Base-by-base conservation (phyloP, 73 alveolate species). In the Durusdinium trenchii region DNA sequence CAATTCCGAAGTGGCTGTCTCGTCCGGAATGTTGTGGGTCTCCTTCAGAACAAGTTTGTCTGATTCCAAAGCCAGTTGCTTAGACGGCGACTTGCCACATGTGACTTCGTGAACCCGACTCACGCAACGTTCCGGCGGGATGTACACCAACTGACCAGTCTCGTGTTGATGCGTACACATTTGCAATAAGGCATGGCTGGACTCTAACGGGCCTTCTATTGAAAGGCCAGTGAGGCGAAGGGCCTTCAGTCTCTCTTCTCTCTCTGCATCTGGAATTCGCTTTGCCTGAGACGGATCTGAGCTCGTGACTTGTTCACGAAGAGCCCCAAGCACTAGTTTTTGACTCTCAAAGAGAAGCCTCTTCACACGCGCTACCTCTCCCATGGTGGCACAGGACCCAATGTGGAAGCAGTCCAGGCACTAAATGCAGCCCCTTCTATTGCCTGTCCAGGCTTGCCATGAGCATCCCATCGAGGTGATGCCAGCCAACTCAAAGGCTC, bases 21-120 rank as follows among this genome's bases (percentile, higher is more conserved):
- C 54, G 0, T 18, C 50, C 12, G 54, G 38, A 30, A 40, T n/a
- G 2, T 76, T 57, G 1, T 76, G 52, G 0, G n/a, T n/a, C 6
- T 76, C 87, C 57, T 76, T 76, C 60, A 76, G 16, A n/a, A 76
- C n/a, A 30, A 76, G 10, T 20, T n/a, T 38, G 87, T 45, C 54
- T 6, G 50, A 45, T 1, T 76, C 87, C 1, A 76, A 38, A 1
- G 35, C 87, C 60, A 76, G 32, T 40, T 76, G 87, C 6, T 45
- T 38, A 5, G 36, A 1, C 14, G 87, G 54, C 2, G 12, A 2
- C 87, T 76, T 76, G n/a, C 30, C 60, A 6, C 40, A 57, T 0
- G 87, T 76, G 10, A 76, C 87, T 45, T 76, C 87, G n/a, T 76
- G 87, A 20, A 76, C 1, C 1, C 87, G 52, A 42, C 87, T 76